Conservation (phyloP, 2,329 filamentous ascomycete species). For the Paecilomyces fulvus region DNA sequence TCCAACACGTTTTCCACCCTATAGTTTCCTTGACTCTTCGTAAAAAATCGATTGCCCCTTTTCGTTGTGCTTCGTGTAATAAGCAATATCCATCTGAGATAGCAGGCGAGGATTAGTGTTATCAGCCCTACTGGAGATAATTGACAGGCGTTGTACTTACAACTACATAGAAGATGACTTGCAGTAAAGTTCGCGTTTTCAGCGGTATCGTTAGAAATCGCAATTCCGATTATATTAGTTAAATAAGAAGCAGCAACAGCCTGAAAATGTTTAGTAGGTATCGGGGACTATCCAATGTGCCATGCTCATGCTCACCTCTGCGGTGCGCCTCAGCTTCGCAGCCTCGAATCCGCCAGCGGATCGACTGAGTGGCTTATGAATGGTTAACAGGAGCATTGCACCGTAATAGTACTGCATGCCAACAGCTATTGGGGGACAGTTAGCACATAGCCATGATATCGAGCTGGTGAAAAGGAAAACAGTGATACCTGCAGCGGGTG, state of each 20-base stretch:
- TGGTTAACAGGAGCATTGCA: slow-evolving; percentile 20
- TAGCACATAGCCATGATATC: not conserved
- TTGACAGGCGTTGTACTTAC: slow-evolving; percentile 10
- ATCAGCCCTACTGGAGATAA: not conserved
- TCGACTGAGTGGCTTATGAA: slow-evolving; percentile 16
- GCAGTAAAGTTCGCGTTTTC: slow-evolving; percentile 27
- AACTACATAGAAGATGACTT: slow-evolving; percentile 24
- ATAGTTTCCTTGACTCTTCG: slow-evolving; percentile 17
- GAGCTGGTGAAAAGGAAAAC: not conserved
- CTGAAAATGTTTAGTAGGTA: not conserved
- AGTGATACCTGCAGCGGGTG: slow-evolving; percentile 23
- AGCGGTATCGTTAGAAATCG: not conserved
- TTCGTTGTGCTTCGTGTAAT: slow-evolving; percentile 17
- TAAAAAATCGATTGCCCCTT: slow-evolving; percentile 20
- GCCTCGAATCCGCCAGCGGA: slow-evolving; percentile 18
- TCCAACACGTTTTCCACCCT: slow-evolving; percentile 25
- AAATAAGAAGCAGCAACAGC: not conserved
- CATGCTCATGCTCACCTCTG: slow-evolving; percentile 15
- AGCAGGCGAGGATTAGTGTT: not conserved
- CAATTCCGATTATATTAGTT: not conserved
- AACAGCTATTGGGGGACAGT: slow-evolving; percentile 17
- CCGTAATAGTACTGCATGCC: slow-evolving; percentile 33
- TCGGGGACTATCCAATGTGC: not conserved
- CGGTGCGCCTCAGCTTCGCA: slow-evolving; percentile 15
- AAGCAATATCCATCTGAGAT: slow-evolving; percentile 24